Base-by-base conservation (phyloP, 148 eudicot species). In the Silene conica region DNA sequence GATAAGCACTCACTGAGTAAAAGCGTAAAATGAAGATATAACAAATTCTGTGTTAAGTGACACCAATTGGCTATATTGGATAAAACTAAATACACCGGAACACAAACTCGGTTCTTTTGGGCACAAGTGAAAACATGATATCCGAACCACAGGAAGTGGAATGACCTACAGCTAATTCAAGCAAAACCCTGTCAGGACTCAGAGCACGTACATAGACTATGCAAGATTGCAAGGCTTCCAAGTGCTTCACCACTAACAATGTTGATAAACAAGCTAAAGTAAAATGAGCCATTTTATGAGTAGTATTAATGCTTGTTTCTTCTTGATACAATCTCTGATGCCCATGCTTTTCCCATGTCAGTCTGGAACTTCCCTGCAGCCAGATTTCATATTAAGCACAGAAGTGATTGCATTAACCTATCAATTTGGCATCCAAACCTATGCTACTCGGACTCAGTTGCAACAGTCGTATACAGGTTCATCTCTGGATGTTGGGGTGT, bases 351-450 rank as follows among this genome's bases (percentile, higher is more conserved):
- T 57, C 98, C 98, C 19, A 86, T 46, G 50, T 90, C 94, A 20
- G 96, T 93, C 82, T 93, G 94, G 69, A 93, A 93, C 76, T 93
- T 93, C 68, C 98, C 96, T 93, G 86, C 80, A 76, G 26, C 28
- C 73, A 69, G 15, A 13, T 10, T 13, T 28, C 62, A 21, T n/a
- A 64, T 43, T 14, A 26, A 22, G 20, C 6, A 28, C 22, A 4
- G 11, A 7, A 8, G 28, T 9, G 5, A 65, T 25, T 38, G 4
- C 23, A 73, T 6, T 7, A 8, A 67, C 8, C 28, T 61, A 52
- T 0, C 72, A 72, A 56, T 16, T 31, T 13, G 59, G 62, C 16
- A 14, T 18, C 2, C 1, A 63, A 71, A 10, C 23, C 19, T 4
- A 65, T 21, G 19, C 20, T 9, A 2, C 15, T 11, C 26, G 4